Evolutionary conservation across 306 rosid genomes (phyloP).

Genomic region (Macrotyloma uniflorum): DNA sequence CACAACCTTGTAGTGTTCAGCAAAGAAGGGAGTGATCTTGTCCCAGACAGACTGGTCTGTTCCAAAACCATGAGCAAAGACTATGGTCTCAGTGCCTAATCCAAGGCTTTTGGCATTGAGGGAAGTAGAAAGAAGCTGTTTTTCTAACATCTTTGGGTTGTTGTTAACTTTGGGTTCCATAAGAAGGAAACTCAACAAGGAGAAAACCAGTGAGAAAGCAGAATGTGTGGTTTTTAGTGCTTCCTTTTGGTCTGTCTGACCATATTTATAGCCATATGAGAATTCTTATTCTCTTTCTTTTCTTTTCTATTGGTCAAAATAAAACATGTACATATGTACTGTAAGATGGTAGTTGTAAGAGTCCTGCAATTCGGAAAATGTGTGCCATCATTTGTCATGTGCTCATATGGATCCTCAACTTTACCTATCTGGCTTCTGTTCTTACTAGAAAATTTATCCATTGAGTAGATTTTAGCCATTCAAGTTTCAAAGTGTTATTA

Average conservation of each 20-base stretch:
- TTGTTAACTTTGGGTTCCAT: not conserved
- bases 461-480: too few relatives aligned
- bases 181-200: not conserved
- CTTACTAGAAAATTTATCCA: too few relatives aligned
- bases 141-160: conserved; percentile 39
- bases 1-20: conserved; percentile 46
- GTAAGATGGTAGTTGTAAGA: too few relatives aligned
- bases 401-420: too few relatives aligned
- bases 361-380: too few relatives aligned
- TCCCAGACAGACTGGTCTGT: conserved; percentile 89
- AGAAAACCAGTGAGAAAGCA: not conserved
- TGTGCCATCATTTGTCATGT: too few relatives aligned
- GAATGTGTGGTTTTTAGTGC: conserved; percentile 39
- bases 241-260: conserved; percentile 24
- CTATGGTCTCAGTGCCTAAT: conserved; percentile 53
- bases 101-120: conserved; percentile 61
- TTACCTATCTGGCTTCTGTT: too few relatives aligned
- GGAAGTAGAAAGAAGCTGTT: conserved; percentile 42
- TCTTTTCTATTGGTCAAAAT: not conserved
- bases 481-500: too few relatives aligned
- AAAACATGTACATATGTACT: not conserved
- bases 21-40: conserved; percentile 59
- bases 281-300: not conserved
- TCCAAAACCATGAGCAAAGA: conserved; percentile 89
- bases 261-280: conserved; percentile 35